Evolutionary conservation across 2,329 filamentous ascomycete genomes (phyloP), one percentile per base, ranked within the genome.

Genomic region (Ophiosphaerella korrae): DNA sequence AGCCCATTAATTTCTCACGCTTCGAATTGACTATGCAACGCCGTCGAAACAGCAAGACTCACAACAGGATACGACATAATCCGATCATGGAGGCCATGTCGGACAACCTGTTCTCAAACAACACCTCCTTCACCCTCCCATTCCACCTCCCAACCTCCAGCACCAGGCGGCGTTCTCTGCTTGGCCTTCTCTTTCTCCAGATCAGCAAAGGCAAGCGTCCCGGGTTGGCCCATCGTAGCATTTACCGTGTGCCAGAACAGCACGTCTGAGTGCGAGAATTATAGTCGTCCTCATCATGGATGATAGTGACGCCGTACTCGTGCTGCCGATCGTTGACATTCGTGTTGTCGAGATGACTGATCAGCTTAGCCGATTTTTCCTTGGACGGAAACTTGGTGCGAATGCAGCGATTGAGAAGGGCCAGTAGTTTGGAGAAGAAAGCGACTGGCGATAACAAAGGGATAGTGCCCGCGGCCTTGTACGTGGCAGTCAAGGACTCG

Each of bases 41-140:
- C 77, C 7, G 75, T 72, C 59, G 78, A 74, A 7, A 84, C 73
- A 2, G 82, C 82, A 50, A 81, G 60, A 35, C 77, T 80, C 0
- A 84, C 75, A 4, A 82, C 72, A 1, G 82, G 81, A 63, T 84
- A 81, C 3, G 78, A 78, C 83, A 85, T 85, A 42, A 84, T 78
- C 31, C 77, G 74, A 67, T 86, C 83, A 48, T 86, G 83, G 13
- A 84, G 63, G 0, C 83, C 83, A 56, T 80, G 78, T 64, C 82
- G 82, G 5, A 82, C 50, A 6, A 86, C 80, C 43, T 84, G 76
- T 59, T 84, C 77, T 45, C 79, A 71, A n/a, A 86, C 73, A 0
- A 79, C 47, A 1, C 83, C 83, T 29, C 74, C 74, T 8, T 66
- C 52, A 0, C 78, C 80, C 39, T 57, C 64, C 74, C 78, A 78